Evolutionary conservation across 2,329 filamentous ascomycete genomes (phyloP), one percentile per base, ranked within the genome.

Genomic region (Neoascochyta sp.): DNA sequence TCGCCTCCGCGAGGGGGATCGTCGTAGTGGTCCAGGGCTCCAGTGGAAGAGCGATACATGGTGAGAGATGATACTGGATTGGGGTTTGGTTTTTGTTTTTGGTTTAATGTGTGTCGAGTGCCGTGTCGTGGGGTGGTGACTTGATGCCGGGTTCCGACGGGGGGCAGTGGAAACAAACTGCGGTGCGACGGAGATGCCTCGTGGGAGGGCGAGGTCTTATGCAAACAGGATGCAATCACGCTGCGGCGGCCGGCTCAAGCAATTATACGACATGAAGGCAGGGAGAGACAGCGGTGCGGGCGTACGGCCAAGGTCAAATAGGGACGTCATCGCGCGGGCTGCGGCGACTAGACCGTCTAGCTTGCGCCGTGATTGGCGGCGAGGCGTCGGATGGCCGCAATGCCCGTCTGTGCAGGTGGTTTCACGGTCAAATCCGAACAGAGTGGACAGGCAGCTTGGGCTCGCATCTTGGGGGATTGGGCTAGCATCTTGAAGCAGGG

Each of bases 1-100:
- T 70, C 48, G 16, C 46, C 45, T 12, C 41, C 58, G 28, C 55
- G 49, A 20, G 63, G 62, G 10, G 53, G 47, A 13, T 66, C 60
- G 16, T 70, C 68, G 39, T 57, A 62, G 42, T 60, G 63, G 23
- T 63, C 62, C 25, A 70, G 57, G 34, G 65, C 60, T 40, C 65
- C 66, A 12, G 63, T 62, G n/a, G 65, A 67, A 31, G 59, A 57
- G 32, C 60, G 54, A 42, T 60, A 62, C 56, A 60, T 62, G 41
- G 26, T 33, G 49, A n/a, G n/a, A n/a, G n/a, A n/a, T n/a, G n/a
- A n/a, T n/a, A n/a, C n/a, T n/a, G n/a, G n/a, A n/a, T n/a, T n/a
- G n/a, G 40, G 27, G 17, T 29, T 24, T 28, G 15, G 27, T 14
- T 22, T 12, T 36, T 34, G 19, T 27, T 22, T 23, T 36, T 27